These are phyloP conservation scores for Zygnema circumcarinatum DNA, from an alignment of 139 green algal species.

Conservation along the genomic window DNA sequence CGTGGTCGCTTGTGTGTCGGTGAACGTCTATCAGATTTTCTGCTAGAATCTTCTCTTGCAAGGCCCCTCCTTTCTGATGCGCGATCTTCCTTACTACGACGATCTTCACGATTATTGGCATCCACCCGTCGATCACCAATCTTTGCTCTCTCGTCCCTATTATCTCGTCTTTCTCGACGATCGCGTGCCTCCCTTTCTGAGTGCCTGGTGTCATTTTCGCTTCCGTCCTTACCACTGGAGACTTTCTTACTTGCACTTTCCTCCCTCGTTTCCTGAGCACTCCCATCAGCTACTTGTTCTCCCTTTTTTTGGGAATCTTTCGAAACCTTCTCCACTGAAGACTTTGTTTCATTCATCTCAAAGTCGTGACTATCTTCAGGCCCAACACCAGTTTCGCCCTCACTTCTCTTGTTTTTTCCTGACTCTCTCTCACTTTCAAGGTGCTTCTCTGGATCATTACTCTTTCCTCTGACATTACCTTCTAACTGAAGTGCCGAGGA, in stretches of 20 bases:
- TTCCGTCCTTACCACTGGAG: background rate
- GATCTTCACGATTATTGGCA: background rate
- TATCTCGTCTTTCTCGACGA: background rate
- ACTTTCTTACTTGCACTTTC: background rate
- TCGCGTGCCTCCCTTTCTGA: background rate
- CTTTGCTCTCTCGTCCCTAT: background rate
- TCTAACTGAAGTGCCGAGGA: background rate
- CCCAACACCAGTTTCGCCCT: background rate
- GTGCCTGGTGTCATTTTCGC: background rate
- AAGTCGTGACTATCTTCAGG: background rate
- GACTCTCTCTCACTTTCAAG: background rate
- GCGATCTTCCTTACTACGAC: constrained; percentile 7
- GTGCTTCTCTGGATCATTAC: background rate
- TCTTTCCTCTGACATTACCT: constrained; percentile 18
- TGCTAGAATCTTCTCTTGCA: background rate
- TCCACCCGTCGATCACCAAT: background rate
- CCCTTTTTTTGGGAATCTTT: background rate
- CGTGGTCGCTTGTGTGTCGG: background rate
- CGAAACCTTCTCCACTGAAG: background rate
- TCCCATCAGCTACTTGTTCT: background rate
- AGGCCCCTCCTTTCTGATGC: background rate
- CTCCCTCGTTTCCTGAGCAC: background rate
- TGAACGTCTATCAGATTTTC: background rate
- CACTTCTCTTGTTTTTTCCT: background rate
- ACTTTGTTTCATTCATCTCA: background rate